Evolutionary conservation across 2,329 filamentous ascomycete species (phyloP).

Genomic region (Talaromyces sp.): DNA sequence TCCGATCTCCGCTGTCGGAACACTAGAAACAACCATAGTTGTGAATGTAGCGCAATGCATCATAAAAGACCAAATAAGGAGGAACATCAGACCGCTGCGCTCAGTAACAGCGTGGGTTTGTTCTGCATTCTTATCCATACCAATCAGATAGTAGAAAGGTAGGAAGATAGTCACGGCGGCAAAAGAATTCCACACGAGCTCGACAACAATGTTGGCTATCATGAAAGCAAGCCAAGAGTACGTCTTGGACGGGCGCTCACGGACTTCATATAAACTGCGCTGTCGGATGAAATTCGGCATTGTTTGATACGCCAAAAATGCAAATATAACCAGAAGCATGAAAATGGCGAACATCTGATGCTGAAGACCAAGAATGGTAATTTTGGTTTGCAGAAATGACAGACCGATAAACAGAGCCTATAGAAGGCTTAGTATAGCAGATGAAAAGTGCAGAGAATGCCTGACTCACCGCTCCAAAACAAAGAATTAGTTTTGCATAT

Average conservation of each 20-base stretch:
- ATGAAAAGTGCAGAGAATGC: too few relatives aligned
- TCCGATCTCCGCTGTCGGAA: conserved; percentile 69
- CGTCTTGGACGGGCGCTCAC: conserved; percentile 76
- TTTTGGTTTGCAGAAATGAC: conserved; percentile 67
- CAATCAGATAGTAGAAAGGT: conserved; percentile 79
- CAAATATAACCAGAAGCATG: conserved; percentile 60
- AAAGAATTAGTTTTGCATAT: conserved; percentile 70
- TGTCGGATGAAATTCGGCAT: conserved; percentile 85
- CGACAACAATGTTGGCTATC: conserved; percentile 74
- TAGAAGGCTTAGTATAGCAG: neutral
- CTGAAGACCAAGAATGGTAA: conserved; percentile 70
- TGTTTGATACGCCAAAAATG: conserved; percentile 49
- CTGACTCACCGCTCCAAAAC: conserved; percentile 32
- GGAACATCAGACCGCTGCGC: conserved; percentile 72
- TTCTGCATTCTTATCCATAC: conserved; percentile 46
- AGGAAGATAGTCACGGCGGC: conserved; percentile 70
- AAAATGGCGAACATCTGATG: conserved; percentile 86
- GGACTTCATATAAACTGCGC: conserved; percentile 75
- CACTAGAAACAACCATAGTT: conserved; percentile 68
- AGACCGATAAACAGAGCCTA: conserved; percentile 65
- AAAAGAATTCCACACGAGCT: conserved; percentile 77
- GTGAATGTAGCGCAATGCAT: conserved; percentile 73
- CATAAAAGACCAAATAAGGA: conserved; percentile 68
- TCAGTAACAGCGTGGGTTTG: conserved; percentile 48
- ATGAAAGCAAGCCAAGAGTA: conserved; percentile 86